These are phyloP conservation scores for Pholiota molesta DNA, from an alignment of 768 basidiomycete species.

Conservation along the genomic window DNA sequence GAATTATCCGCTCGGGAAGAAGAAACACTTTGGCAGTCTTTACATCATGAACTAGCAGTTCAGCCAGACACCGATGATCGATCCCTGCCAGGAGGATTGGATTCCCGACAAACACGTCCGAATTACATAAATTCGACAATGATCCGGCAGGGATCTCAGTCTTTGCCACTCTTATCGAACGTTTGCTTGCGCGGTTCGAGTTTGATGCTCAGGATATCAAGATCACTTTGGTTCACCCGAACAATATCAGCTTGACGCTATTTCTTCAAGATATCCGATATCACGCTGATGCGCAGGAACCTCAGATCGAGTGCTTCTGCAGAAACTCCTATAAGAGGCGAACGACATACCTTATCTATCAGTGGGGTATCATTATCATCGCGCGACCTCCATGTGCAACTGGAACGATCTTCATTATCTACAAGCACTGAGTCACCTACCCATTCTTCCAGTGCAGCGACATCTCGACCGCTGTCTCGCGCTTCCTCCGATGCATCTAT, in stretches of 20 bases:
- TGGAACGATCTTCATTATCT: constrained; percentile 5
- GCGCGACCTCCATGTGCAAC: constrained; percentile 9
- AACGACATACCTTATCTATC: constrained; percentile 54
- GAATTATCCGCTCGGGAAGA: constrained; percentile 78
- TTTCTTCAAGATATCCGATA: constrained; percentile 62
- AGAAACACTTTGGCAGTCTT: constrained; percentile 67
- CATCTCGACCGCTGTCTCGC: constrained; percentile 42
- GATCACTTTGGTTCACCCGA: constrained; percentile 70
- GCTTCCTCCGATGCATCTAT: constrained; percentile 60
- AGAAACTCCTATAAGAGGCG: constrained; percentile 22
- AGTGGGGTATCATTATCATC: constrained; percentile 59
- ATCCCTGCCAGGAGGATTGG: constrained; percentile 69
- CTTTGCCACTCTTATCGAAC: constrained; percentile 79
- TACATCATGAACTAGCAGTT: constrained; percentile 38
- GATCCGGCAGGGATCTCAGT: constrained; percentile 80
- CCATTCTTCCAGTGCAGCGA: constrained; percentile 25
- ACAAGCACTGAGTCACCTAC: constrained; percentile 22
- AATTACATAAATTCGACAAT: constrained; percentile 39
- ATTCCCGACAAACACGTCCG: constrained; percentile 48
- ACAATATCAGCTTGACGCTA: constrained; percentile 62
- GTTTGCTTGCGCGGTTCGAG: constrained; percentile 76
- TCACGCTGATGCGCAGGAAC: constrained; percentile 41
- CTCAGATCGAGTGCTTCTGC: neutral
- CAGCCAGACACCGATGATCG: constrained; percentile 34
- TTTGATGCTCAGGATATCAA: constrained; percentile 72